Evolutionary conservation across 306 rosid species (phyloP), one percentile per base, ranked within the genome.

Genomic region (Mimosa pudica): DNA sequence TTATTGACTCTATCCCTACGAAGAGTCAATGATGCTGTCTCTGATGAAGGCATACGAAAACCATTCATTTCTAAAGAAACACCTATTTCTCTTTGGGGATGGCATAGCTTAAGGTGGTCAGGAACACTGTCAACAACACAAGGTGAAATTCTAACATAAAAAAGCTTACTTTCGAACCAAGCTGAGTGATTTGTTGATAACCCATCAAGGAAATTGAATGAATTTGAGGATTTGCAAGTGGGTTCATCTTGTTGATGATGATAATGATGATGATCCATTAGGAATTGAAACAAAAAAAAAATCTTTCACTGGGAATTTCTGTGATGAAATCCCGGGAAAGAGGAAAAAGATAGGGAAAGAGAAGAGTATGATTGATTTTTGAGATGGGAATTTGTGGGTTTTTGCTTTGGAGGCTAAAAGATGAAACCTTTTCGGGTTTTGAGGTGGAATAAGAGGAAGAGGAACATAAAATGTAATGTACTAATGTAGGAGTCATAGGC

Each of bases 121-220:
- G 97, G 95, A 46, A 89, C 90, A 76, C 84, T 74, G 48, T 85
- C 82, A 55, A 90, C 79, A 5, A 91, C 85, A 78, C 90, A 91
- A 0, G 92, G 97, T 0, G 89, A 84, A 44, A 93, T 80, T 46
- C 93, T 87, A 60, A 93, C 97, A 51, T 91, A 93, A 77, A 93
- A 93, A 30, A 93, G 83, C 9, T 93, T 81, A 54, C 82, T 82
- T 74, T 87, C 95, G 7, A 93, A 86, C 85, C 94, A 85, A 0
- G 92, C 85, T 0, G 90, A 82, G 71, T 86, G 92, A 55, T 73
- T 74, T 6, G 85, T 58, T 6, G 93, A 84, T 16, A 70, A 46
- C 0, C 74, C 74, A 12, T 24, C 24, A 11, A 82, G 73, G 49
- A 89, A 78, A 20, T 16, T 81, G 0, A 77, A 79, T 20, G 92